Percentiles rank a stretch among this genome's conserved stretches.
These are phyloP conservation scores for Boeremia lycopersici DNA, from an alignment of 2,329 filamentous ascomycete species.

Conservation along the genomic window DNA sequence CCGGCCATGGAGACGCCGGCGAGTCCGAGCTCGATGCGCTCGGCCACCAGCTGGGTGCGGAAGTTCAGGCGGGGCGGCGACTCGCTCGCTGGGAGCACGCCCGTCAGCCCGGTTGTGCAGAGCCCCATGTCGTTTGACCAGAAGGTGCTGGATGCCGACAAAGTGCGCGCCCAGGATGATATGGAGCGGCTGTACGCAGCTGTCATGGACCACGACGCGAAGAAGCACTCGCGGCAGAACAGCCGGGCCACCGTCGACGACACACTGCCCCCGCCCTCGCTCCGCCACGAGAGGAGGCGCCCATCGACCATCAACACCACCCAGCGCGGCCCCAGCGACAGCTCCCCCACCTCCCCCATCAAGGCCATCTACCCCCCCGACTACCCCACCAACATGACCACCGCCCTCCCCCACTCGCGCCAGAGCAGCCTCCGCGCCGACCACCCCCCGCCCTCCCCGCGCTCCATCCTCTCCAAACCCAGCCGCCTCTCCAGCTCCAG, in stretches of 20 bases:
- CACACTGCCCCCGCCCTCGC: constrained; percentile 13
- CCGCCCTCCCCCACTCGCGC: constrained; percentile 31
- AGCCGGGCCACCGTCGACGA: constrained; percentile 29
- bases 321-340: constrained; percentile 24
- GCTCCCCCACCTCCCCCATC: constrained; percentile 50
- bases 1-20: constrained; percentile 36
- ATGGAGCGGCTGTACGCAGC: constrained; percentile 90
- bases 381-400: constrained; percentile 36
- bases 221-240: constrained; percentile 47
- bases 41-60: constrained; percentile 41
- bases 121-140: constrained; percentile 77
- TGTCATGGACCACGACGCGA: constrained; percentile 84
- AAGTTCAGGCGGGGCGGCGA: constrained; percentile 42
- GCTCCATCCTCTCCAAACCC: constrained; percentile 46
- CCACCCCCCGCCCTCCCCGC: constrained; percentile 36
- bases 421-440: constrained; percentile 16
- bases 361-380: constrained; percentile 56
- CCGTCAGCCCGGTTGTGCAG: constrained; percentile 52
- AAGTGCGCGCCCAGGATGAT: constrained; percentile 76
- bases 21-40: constrained; percentile 41
- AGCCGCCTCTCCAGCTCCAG: constrained; percentile 44
- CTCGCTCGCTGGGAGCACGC: constrained; percentile 31
- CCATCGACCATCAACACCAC: constrained; percentile 42
- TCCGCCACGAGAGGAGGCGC: constrained; percentile 21
- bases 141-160: constrained; percentile 74